These are phyloP conservation scores for Fusarium nisikadoi DNA, from an alignment of 2,329 filamentous ascomycete species.

Conservation along the genomic window DNA sequence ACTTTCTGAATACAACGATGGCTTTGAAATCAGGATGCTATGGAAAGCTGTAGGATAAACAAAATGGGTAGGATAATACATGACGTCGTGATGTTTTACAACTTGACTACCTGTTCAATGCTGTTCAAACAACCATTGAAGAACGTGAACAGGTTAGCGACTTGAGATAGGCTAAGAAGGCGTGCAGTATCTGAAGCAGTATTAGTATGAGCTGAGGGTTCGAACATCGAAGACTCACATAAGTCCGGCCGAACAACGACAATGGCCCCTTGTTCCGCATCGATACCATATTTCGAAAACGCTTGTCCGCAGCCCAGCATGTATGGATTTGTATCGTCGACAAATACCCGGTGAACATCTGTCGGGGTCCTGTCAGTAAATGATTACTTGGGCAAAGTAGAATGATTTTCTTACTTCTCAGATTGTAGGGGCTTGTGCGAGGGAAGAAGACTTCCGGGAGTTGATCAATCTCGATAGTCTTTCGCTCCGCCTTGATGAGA, in stretches of 20 bases:
- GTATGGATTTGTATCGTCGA: conserved; percentile 29
- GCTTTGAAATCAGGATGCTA: accelerated
- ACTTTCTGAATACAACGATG: accelerated
- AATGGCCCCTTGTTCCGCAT: conserved; percentile 10
- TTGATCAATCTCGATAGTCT: background rate
- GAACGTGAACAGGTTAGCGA: background rate
- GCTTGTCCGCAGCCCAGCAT: conserved; percentile 15
- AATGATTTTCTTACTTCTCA: background rate
- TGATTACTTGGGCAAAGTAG: accelerated
- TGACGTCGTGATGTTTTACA: background rate
- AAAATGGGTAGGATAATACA: no score
- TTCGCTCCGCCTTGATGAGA: conserved; percentile 7
- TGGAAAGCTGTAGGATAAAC: accelerated
- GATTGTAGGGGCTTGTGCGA: background rate
- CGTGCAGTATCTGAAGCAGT: conserved; percentile 1
- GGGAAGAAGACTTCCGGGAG: conserved; percentile 32
- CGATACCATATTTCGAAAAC: conserved; percentile 26
- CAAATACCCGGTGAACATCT: conserved; percentile 31
- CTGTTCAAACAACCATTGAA: conserved; percentile 7
- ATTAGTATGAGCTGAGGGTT: background rate
- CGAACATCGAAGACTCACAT: conserved; percentile 6
- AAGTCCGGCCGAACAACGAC: conserved; percentile 33
- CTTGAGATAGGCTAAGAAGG: background rate
- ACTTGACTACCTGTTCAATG: background rate
- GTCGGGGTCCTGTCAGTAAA: background rate